These are phyloP conservation scores for Pisolithus tinctorius DNA, from an alignment of 768 basidiomycete species.

Conservation along the genomic window DNA sequence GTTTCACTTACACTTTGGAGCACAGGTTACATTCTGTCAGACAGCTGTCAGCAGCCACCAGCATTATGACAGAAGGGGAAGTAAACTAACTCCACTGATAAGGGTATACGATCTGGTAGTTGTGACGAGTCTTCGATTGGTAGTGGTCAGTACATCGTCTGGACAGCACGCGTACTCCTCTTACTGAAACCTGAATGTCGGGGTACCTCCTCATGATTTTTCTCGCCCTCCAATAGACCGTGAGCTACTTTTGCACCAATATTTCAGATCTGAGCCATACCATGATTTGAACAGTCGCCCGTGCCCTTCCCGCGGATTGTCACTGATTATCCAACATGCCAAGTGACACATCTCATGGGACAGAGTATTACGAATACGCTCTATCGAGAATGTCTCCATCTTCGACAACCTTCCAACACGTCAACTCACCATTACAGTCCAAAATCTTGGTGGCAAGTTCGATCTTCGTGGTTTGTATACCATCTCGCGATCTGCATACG, in stretches of 20 bases:
- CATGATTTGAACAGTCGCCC: constrained; percentile 68
- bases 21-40: constrained; percentile 27
- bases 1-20: constrained; percentile 44
- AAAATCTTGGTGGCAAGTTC: constrained; percentile 80
- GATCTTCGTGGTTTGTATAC: constrained; percentile 55
- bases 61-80: constrained; percentile 42
- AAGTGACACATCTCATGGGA: constrained; percentile 93
- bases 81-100: constrained; percentile 62
- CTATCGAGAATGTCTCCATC: constrained; percentile 30
- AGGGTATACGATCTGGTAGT: constrained; percentile 69
- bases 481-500: constrained; percentile 43
- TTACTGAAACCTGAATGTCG: constrained; percentile 67
- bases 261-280: constrained; percentile 19
- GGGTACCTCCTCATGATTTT: constrained; percentile 63
- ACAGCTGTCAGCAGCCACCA: constrained; percentile 10
- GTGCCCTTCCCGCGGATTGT: constrained; percentile 63
- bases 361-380: constrained; percentile 74
- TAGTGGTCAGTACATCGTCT: background rate
- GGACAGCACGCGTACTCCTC: constrained; percentile 8
- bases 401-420: background rate
- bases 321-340: constrained; percentile 78
- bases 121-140: constrained; percentile 51
- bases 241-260: background rate
- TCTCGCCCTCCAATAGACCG: constrained; percentile 39
- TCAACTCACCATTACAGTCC: constrained; percentile 57